A percentile compares a stretch with the other conserved stretches of the same genome.
phyloP scores from a whole-genome alignment of 2,329 filamentous ascomycete genomes.

The Colletotrichum sp. region DNA sequence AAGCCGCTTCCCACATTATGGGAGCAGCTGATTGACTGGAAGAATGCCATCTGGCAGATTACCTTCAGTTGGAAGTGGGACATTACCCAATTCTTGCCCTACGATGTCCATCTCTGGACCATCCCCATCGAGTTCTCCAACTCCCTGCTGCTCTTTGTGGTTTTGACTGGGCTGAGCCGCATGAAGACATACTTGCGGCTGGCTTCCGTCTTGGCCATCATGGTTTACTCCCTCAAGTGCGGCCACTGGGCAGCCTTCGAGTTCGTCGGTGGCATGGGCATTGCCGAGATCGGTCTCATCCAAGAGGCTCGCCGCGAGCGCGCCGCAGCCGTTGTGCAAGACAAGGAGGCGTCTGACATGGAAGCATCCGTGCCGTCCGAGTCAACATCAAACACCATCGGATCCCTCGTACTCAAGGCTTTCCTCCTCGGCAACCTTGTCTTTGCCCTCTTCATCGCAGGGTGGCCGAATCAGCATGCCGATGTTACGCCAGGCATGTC shows the following conservation, averaged over 20 bases:
- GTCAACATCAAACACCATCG: background rate
- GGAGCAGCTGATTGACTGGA: slow-evolving; percentile 30
- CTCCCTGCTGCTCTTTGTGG: slow-evolving; percentile 48
- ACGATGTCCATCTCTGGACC: slow-evolving; percentile 52
- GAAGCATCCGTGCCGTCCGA: background rate
- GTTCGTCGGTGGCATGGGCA: slow-evolving; percentile 49
- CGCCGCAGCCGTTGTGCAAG: background rate
- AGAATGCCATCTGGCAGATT: slow-evolving; percentile 25
- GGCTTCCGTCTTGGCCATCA: slow-evolving; percentile 30
- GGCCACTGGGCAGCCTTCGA: slow-evolving; percentile 48
- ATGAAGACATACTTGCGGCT: slow-evolving; percentile 36
- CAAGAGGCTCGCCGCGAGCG: slow-evolving; percentile 24
- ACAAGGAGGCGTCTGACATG: slow-evolving; percentile 19
- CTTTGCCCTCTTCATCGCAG: slow-evolving; percentile 37
- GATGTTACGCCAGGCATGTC: slow-evolving; percentile 36
- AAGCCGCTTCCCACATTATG: slow-evolving; percentile 27
- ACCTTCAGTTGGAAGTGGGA: slow-evolving; percentile 33
- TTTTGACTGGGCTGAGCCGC: slow-evolving; percentile 38
- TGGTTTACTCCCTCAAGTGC: slow-evolving; percentile 39
- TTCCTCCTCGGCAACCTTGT: slow-evolving; percentile 28
- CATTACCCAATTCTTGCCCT: slow-evolving; percentile 27
- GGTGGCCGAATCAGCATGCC: slow-evolving; percentile 42
- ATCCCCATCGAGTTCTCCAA: slow-evolving; percentile 52
- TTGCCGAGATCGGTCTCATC: slow-evolving; percentile 48
- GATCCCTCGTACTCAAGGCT: slow-evolving; percentile 23